These are phyloP conservation scores for Thalia dealbata DNA, from an alignment of 176 grass and related monocot genomes.

Conservation along the genomic window DNA sequence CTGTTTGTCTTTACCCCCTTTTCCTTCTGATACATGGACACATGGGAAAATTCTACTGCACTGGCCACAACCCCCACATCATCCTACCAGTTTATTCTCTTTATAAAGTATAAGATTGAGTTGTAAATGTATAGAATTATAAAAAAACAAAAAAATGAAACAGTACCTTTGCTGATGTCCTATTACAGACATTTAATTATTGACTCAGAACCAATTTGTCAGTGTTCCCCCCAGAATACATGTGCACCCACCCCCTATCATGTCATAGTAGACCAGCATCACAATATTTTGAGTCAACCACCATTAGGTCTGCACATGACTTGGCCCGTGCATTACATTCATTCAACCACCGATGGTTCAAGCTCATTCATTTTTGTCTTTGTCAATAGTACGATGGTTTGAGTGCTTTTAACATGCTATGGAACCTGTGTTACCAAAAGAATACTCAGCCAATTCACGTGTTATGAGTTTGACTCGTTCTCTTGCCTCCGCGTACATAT, in stretches of 20 bases:
- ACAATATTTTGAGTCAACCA: not conserved
- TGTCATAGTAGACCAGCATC: not conserved
- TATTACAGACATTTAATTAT: not conserved
- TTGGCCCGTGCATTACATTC: not conserved
- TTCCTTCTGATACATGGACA: not conserved
- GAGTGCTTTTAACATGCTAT: not conserved
- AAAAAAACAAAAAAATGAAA: too few species aligned
- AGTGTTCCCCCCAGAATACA: not conserved
- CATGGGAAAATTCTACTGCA: not conserved
- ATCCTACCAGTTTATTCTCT: not conserved
- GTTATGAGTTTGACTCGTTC: too few species aligned
- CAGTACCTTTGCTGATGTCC: not conserved
- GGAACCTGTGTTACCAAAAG: too few species aligned
- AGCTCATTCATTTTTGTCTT: not conserved
- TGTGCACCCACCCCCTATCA: slow-evolving; percentile 3
- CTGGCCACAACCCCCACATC: not conserved
- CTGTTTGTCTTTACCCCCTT: not conserved
- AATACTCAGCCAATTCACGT: too few species aligned
- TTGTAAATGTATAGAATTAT: not conserved
- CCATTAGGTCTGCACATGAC: not conserved
- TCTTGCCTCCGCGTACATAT: too few species aligned
- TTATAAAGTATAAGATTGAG: not conserved
- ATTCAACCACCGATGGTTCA: not conserved
- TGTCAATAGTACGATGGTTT: not conserved
- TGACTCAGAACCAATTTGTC: not conserved